Percentiles rank a stretch among this genome's conserved stretches.
These are phyloP conservation scores for Cutaneotrichosporon cyanovorans DNA, from an alignment of 1,284 basidiomycete genomes.

Conservation along the genomic window DNA sequence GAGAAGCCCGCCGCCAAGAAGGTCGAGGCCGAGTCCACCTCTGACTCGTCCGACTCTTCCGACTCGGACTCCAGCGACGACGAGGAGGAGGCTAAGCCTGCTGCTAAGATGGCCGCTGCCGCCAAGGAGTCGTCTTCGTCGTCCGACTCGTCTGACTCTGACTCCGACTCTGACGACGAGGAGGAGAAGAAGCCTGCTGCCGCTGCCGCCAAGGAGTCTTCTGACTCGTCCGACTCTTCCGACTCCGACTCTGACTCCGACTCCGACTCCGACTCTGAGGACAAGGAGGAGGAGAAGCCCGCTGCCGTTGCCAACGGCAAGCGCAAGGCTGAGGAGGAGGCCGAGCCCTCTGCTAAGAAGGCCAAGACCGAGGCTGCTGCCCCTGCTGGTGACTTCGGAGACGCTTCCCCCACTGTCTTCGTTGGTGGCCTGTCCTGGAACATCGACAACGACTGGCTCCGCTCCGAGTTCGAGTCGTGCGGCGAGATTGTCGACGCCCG, in stretches of 20 bases:
- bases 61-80: not conserved
- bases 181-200: not conserved
- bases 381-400: conserved; percentile 46
- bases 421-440: conserved; percentile 95
- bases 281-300: conserved; percentile 6
- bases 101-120: conserved; percentile 1
- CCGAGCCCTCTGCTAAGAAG: conserved; percentile 57
- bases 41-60: not conserved
- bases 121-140: conserved; percentile 21
- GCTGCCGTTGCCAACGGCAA: conserved; percentile 29
- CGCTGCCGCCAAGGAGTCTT: conserved; percentile 18
- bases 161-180: conserved; percentile 1
- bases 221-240: conserved; percentile 11
- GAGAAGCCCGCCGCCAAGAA: not conserved
- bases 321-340: conserved; percentile 50
- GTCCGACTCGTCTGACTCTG: conserved; percentile 5
- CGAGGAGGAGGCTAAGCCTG: not conserved
- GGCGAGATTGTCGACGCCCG: conserved; percentile 81
- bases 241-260: conserved; percentile 11
- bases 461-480: conserved; percentile 78
- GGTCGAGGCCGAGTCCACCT: too few relatives aligned
- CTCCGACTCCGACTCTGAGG: conserved; percentile 21
- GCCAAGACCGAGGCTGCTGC: conserved; percentile 67
- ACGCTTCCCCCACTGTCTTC: conserved; percentile 67
- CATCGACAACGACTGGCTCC: conserved; percentile 93